Percentiles rank a stretch among this genome's conserved stretches.
Conservation (phyloP, 305 asterid species). For the Fraxinus nigra region DNA sequence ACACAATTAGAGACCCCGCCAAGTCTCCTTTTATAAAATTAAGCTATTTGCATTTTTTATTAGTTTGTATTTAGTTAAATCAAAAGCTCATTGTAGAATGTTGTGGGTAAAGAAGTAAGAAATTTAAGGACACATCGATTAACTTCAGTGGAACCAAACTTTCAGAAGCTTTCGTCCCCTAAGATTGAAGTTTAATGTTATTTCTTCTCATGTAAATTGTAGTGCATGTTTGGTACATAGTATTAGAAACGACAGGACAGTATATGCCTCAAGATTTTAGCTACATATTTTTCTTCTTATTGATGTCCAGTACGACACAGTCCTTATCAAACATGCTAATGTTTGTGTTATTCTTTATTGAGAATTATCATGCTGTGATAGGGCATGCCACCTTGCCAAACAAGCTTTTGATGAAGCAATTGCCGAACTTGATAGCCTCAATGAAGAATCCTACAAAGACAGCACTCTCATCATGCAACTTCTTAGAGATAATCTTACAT, state of each 20-base stretch:
- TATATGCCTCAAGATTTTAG: background rate
- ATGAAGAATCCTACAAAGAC: conserved; percentile 78
- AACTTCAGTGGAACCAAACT: background rate
- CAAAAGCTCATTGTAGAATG: background rate
- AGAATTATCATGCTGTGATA: conserved; percentile 18
- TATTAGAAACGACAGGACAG: background rate
- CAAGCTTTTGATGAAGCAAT: conserved; percentile 90
- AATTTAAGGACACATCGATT: background rate
- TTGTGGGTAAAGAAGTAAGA: background rate
- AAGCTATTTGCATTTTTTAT: background rate
- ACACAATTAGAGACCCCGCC: background rate
- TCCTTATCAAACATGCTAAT: background rate
- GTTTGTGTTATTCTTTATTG: background rate
- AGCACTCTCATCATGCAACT: conserved; percentile 92
- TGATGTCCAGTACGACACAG: background rate
- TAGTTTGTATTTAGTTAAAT: background rate
- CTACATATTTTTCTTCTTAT: background rate
- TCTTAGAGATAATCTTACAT: conserved; percentile 76
- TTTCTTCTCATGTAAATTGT: background rate
- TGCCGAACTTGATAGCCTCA: conserved; percentile 75
- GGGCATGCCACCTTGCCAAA: conserved; percentile 88
- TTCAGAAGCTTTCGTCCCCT: background rate
- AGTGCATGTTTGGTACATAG: background rate
- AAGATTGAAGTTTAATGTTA: background rate
- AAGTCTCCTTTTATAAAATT: background rate